Base-by-base conservation (phyloP, 345 rosid genomes). In the Arabis alpina region DNA sequence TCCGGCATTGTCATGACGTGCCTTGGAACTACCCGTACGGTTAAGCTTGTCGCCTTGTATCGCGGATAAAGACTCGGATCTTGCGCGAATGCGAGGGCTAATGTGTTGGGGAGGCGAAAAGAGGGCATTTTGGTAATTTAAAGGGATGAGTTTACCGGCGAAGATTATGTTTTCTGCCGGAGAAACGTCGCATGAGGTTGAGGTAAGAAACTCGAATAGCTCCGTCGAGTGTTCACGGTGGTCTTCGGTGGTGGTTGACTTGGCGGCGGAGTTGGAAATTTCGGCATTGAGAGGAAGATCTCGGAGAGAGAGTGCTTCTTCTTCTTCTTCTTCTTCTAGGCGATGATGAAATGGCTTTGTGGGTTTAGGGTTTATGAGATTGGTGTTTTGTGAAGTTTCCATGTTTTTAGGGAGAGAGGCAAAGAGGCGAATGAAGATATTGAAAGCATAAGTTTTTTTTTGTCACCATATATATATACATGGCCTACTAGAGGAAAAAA, bases 101-200 rank as follows among this genome's bases (percentile, higher is more conserved):
- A 54, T 45, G 14, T 30, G n/a, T 4, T 58, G 30, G 1, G 68
- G 75, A 9, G 60, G 55, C 11, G 77, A 44, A 43, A 62, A 54
- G 47, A 61, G 36, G 2, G 71, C 34, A 11, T 66, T 72, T 54
- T 55, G 78, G 40, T 76, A 53, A 8, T 69, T 80, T 56, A 82
- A 76, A 3, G 94, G 84, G 34, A 90, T 70, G 73, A 90, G 87
- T 63, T 84, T 86, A 9, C 97, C 97, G 58, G 80, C 74, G 62
- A 82, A 78, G 69, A 90, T 82, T 48, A 88, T 80, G 54, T 88
- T 90, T 57, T 90, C 94, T n/a, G 97, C 92, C 0, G 95, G 82
- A 28, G 85, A 77, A 83, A 85, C 84, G 30, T 82, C 82, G 50
- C 40, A 15, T 10, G 75, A 48, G 10, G 71, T 41, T 27, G 80